These are phyloP conservation scores for Somion occarium DNA, from an alignment of 1,284 basidiomycete genomes.

Conservation along the genomic window DNA sequence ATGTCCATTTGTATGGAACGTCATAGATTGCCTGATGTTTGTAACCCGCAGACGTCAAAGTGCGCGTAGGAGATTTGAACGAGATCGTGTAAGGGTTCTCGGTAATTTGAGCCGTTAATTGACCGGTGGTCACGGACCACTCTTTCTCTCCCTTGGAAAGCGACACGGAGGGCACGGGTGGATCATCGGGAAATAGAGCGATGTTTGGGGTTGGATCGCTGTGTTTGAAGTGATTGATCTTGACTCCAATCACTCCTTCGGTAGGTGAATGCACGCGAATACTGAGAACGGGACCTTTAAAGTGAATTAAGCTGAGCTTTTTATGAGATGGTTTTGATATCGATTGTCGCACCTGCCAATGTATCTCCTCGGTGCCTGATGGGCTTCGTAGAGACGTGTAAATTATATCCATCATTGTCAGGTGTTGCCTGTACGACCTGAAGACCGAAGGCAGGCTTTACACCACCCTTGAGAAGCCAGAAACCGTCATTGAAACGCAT, in stretches of 20 bases:
- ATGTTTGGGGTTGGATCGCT: slow-evolving; percentile 44
- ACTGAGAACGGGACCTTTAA: slow-evolving; percentile 51
- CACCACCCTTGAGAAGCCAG: slow-evolving; percentile 61
- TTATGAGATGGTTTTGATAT: too few species aligned
- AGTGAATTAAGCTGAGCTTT: too few species aligned
- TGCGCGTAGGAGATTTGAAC: slow-evolving; percentile 47
- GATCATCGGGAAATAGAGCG: slow-evolving; percentile 59
- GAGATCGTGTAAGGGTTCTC: slow-evolving; percentile 58
- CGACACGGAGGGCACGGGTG: slow-evolving; percentile 38
- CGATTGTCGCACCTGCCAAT: slow-evolving; percentile 55
- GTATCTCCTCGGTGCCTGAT: slow-evolving; percentile 69
- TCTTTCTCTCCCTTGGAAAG: slow-evolving; percentile 34
- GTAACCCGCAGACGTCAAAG: slow-evolving; percentile 49
- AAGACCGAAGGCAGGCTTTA: slow-evolving; percentile 55
- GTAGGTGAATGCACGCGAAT: slow-evolving; percentile 61
- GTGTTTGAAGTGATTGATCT: slow-evolving; percentile 57
- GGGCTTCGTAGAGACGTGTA: slow-evolving; percentile 61
- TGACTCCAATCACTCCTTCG: slow-evolving; percentile 62
- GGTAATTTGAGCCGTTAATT: slow-evolving; percentile 47
- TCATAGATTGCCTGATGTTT: slow-evolving; percentile 65
- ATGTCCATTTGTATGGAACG: slow-evolving; percentile 59
- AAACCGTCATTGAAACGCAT: slow-evolving; percentile 56
- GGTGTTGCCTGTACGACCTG: slow-evolving; percentile 41
- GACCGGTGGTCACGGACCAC: slow-evolving; percentile 38
- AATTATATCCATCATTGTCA: slow-evolving; percentile 44